Percentiles rank a stretch among this genome's conserved stretches.
phyloP scores from a whole-genome alignment of 2,329 filamentous ascomycete species.

The Emmonsiellopsis sp. region DNA sequence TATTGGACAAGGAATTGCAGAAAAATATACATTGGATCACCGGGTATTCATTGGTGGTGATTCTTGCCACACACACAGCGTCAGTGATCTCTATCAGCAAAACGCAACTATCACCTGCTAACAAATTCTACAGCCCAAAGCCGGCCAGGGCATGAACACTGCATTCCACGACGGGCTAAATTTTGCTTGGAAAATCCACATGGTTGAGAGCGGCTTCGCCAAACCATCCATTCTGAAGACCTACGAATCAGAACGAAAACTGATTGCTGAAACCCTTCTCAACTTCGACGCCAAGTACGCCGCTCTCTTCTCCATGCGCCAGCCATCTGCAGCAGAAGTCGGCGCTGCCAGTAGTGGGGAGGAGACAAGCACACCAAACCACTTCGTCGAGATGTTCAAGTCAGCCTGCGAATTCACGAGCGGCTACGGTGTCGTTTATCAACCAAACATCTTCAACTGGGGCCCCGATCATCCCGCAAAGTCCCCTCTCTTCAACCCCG shows the following conservation, averaged over 20 bases:
- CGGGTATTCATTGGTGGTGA: slow-evolving; percentile 58
- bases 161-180: slow-evolving; percentile 62
- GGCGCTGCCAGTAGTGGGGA: slow-evolving; percentile 44
- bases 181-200: slow-evolving; percentile 91
- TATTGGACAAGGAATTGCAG: slow-evolving; percentile 57
- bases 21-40: slow-evolving; percentile 54
- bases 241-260: slow-evolving; percentile 77
- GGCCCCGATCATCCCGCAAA: slow-evolving; percentile 60
- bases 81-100: slow-evolving; percentile 13
- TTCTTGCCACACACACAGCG: slow-evolving; percentile 53
- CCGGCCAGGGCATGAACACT: slow-evolving; percentile 56
- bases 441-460: slow-evolving; percentile 78
- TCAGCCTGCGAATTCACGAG: slow-evolving; percentile 85
- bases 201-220: slow-evolving; percentile 75
- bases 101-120: slow-evolving; percentile 3
- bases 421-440: slow-evolving; percentile 82
- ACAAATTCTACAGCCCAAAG: slow-evolving; percentile 41
- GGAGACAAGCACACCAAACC: slow-evolving; percentile 39
- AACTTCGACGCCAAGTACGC: slow-evolving; percentile 85
- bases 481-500: slow-evolving; percentile 59
- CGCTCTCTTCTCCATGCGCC: slow-evolving; percentile 74
- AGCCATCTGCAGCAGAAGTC: slow-evolving; percentile 64
- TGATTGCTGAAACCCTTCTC: slow-evolving; percentile 73
- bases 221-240: slow-evolving; percentile 65
- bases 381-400: slow-evolving; percentile 85